A percentile compares a stretch with the other conserved stretches of the same genome.
phyloP scores from a whole-genome alignment of 1,284 basidiomycete genomes.

The Naganishia albida region DNA sequence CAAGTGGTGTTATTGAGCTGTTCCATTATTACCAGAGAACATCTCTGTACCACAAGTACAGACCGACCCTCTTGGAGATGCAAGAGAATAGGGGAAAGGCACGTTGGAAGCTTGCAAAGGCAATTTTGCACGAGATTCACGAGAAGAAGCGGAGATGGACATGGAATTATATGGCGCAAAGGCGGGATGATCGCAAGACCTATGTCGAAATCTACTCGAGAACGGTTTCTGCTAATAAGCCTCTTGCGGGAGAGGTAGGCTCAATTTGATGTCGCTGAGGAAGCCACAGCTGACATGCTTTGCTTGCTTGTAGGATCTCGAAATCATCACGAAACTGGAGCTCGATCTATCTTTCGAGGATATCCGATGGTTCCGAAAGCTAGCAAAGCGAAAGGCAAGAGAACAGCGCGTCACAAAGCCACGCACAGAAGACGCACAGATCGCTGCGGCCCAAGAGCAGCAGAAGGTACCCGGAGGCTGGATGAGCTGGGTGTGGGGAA shows the following conservation, averaged over 20 bases:
- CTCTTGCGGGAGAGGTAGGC: slow-evolving; percentile 59
- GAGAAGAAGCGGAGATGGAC: slow-evolving; percentile 84
- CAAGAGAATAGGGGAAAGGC: slow-evolving; percentile 68
- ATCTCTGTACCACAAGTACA: slow-evolving; percentile 75
- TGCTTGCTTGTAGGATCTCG: slow-evolving; percentile 60
- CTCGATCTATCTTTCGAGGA: slow-evolving; percentile 87
- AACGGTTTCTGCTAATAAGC: slow-evolving; percentile 54
- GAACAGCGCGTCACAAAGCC: slow-evolving; percentile 76
- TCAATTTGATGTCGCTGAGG: background rate
- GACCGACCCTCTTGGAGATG: slow-evolving; percentile 67
- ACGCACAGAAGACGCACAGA: slow-evolving; percentile 68
- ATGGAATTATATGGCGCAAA: slow-evolving; percentile 86
- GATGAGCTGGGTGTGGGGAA: slow-evolving; percentile 82
- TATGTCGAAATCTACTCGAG: slow-evolving; percentile 86
- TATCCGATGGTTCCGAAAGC: slow-evolving; percentile 95
- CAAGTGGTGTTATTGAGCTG: slow-evolving; percentile 90
- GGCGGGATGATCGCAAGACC: slow-evolving; percentile 76
- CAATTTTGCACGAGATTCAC: slow-evolving; percentile 82
- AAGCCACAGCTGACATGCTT: slow-evolving; percentile 7
- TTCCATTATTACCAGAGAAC: slow-evolving; percentile 95
- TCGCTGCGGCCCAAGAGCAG: slow-evolving; percentile 43
- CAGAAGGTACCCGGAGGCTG: slow-evolving; percentile 58
- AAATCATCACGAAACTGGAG: slow-evolving; percentile 71
- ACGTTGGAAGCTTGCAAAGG: slow-evolving; percentile 78
- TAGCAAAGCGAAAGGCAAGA: slow-evolving; percentile 83